Conservation (phyloP, 305 asterid genomes). For the Andrographis paniculata region DNA sequence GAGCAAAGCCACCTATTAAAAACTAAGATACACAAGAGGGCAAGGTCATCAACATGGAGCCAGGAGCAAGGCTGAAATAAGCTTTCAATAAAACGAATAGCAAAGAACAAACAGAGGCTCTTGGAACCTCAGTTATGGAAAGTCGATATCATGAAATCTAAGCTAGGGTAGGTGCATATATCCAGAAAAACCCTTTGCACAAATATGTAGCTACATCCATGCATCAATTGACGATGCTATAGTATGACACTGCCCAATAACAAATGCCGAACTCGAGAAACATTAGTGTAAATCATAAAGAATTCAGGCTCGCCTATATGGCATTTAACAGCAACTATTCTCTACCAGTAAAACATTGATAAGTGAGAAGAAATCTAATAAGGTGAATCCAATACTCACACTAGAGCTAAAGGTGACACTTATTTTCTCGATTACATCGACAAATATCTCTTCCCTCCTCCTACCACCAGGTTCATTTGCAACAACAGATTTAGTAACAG, state of each 20-base stretch:
- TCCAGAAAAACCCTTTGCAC: conserved; percentile 2
- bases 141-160: conserved; percentile 5
- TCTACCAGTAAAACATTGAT: conserved; percentile 8
- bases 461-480: conserved; percentile 97
- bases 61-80: conserved; percentile 5
- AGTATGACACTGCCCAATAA: not conserved
- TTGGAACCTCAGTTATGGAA: conserved; percentile 1
- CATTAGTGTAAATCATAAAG: not conserved
- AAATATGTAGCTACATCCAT: conserved; percentile 5
- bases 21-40: not conserved
- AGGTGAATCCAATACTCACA: conserved; percentile 47
- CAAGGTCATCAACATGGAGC: not conserved
- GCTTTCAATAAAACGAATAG: conserved; percentile 5
- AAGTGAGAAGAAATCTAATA: conserved; percentile 8
- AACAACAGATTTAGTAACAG: conserved; percentile 94
- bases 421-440: conserved; percentile 96
- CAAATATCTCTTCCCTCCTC: conserved; percentile 97
- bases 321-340: too few species aligned
- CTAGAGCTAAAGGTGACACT: conserved; percentile 98
- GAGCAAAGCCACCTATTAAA: not conserved
- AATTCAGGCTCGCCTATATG: too few species aligned
- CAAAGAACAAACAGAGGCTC: conserved; percentile 2
- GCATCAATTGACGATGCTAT: not conserved
- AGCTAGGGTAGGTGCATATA: not conserved
- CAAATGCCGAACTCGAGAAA: conserved; percentile 2